Conservation (phyloP, 352 stramenopile genomes). For the Phytopythium chamaehyphon region DNA sequence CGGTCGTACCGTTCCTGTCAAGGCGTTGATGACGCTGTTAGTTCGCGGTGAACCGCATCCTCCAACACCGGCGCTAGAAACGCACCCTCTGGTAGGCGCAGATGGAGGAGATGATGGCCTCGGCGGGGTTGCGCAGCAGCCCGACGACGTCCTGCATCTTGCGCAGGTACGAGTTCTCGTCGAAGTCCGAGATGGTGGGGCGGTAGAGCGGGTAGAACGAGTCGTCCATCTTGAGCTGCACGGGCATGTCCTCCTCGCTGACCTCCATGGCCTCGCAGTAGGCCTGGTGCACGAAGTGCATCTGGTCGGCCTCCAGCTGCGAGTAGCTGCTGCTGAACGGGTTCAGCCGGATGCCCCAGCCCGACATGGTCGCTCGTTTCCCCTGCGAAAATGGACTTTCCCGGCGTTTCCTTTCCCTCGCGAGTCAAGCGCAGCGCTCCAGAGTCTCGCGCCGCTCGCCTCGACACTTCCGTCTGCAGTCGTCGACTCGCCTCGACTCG, state of each 20-base stretch:
- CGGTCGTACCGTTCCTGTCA: slow-evolving; percentile 66
- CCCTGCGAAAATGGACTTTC: neutral
- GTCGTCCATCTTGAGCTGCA: slow-evolving; percentile 84
- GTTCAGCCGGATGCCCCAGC: slow-evolving; percentile 81
- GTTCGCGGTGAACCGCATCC: neutral
- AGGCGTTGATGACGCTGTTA: slow-evolving; percentile 7
- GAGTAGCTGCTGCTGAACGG: slow-evolving; percentile 81
- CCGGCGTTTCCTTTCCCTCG: neutral
- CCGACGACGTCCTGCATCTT: slow-evolving; percentile 87
- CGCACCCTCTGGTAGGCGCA: slow-evolving; percentile 71
- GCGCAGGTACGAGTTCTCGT: slow-evolving; percentile 84
- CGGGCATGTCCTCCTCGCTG: slow-evolving; percentile 76
- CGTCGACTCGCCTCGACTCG: no score
- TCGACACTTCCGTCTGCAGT: no score
- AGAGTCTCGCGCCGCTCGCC: neutral
- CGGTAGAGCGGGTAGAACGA: slow-evolving; percentile 75
- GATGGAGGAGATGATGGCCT: slow-evolving; percentile 85
- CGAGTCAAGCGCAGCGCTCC: neutral
- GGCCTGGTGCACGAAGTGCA: slow-evolving; percentile 82
- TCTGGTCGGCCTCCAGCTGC: slow-evolving; percentile 80
- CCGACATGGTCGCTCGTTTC: slow-evolving; percentile 41
- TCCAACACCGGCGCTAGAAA: neutral
- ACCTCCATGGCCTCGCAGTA: slow-evolving; percentile 84
- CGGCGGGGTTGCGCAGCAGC: slow-evolving; percentile 69
- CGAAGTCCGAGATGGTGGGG: slow-evolving; percentile 74